Base-by-base conservation (phyloP, 2,329 filamentous ascomycete species). In the Verticillium klebahnii region DNA sequence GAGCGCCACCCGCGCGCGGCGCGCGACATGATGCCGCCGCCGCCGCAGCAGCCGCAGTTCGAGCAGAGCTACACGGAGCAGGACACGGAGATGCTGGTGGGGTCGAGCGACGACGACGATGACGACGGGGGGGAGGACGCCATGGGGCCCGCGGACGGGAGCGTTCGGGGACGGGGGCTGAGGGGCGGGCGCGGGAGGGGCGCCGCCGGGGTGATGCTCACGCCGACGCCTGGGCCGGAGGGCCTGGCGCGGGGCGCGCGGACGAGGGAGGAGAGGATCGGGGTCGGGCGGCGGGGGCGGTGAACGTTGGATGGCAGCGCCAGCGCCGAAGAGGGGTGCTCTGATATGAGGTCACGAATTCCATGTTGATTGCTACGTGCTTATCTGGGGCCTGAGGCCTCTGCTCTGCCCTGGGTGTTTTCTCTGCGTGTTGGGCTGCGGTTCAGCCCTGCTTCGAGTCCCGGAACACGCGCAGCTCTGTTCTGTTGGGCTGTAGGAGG, bases 211-310 rank as follows among this genome's bases (percentile, higher is more conserved):
- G 31, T 56, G 31, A 36, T 37, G 39, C 71, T 60, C 37, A 73
- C 69, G 58, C 61, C 64, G 39, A 73, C 70, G 34, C 69, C 67
- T 0, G 70, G 66, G 14, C 66, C 62, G 17, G 70, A 65, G 29
- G 61, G 25, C 57, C 62, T n/a, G 64, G 59, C 11, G 61, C 57
- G 17, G 45, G 64, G 17, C 60, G 63, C 6, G 61, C 40, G 72
- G 63, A 68, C 63, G n/a, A 69, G 77, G 64, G 74, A 78, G 14
- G 76, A 77, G 54, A 71, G 77, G 59, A 77, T 79, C 59, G 75
- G 75, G 1, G 71, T 77, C 9, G 63, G 66, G 65, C 67, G 69
- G 62, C 64, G 65, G 60, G 65, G 65, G 54, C 6, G 25, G 54
- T 32, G 54, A 56, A 29, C 5, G 29, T 29, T 23, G n/a, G 7